Evolutionary conservation across 225 moss, liverwort and hornwort genomes (phyloP).

Genomic region (Physcomitrellopsis africana): DNA sequence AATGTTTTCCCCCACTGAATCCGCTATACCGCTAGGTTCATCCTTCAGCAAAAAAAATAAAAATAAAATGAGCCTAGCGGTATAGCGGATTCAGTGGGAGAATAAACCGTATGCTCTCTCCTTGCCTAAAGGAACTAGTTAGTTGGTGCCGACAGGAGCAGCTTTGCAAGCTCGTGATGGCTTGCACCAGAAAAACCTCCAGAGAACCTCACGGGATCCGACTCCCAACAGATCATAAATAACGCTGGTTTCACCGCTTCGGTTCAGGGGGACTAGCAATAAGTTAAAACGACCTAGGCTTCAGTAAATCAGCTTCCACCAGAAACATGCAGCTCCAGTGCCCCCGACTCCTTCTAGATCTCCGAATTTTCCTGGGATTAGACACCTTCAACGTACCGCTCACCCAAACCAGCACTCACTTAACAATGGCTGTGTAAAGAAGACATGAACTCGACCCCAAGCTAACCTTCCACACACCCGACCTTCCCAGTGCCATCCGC

Average conservation of each 20-base stretch:
- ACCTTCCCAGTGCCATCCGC: not conserved
- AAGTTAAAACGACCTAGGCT: constrained; percentile 1
- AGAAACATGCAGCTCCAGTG: too few relatives aligned
- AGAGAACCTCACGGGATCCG: constrained; percentile 4
- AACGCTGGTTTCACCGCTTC: constrained; percentile 13
- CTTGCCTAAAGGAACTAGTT: not conserved
- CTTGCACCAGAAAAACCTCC: constrained; percentile 1
- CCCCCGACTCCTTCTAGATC: too few relatives aligned
- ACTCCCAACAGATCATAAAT: constrained; percentile 25
- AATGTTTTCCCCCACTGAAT: too few relatives aligned
- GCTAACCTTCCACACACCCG: not conserved
- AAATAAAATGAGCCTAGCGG: too few relatives aligned
- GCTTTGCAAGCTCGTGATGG: not conserved
- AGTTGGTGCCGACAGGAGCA: not conserved
- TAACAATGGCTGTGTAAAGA: too few relatives aligned
- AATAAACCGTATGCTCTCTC: not conserved
- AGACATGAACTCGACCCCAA: too few relatives aligned
- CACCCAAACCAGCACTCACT: too few relatives aligned
- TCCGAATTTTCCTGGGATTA: too few relatives aligned
- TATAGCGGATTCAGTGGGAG: too few relatives aligned
- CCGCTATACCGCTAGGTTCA: too few relatives aligned
- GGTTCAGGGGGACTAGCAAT: constrained; percentile 17
- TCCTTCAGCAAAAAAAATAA: too few relatives aligned
- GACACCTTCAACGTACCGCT: too few relatives aligned
- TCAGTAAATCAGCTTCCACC: not conserved